Base-by-base conservation (phyloP, 208 protist genomes). In the Trypanosoma vivax region DNA sequence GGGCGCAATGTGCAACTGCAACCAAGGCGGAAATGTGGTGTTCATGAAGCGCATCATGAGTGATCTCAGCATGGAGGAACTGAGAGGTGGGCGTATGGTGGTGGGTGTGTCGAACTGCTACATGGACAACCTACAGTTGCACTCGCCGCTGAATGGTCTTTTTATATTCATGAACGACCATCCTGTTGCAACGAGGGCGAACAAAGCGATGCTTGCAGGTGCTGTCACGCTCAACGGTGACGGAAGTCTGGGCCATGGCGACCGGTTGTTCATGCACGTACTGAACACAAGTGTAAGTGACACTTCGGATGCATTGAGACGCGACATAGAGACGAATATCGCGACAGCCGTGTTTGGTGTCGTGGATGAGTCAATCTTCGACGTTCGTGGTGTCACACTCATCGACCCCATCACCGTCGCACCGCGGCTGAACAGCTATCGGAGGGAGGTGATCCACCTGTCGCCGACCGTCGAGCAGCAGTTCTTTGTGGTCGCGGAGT, bases 1-100 rank as follows among this genome's bases (percentile, higher is more conserved):
- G 16, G 72, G 65, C 11, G 70, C 65, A 1, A 50, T 64, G 42
- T 84, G 73, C 57, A 5, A 21, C 6, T 84, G 73, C 55, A 84
- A 74, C 34, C 67, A 69, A 51, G 60, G 67, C 14, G 60, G 67
- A 23, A 56, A 50, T 31, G 37, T 45, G 2, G 52, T 64, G 18
- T 64, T 45, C 39, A 33, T 68, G 9, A 68, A 68, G 50, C 19
- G n/a, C 23, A 11, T 60, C 3, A 9, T 43, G n/a, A 18, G 19
- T n/a, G 40, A 68, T 50, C 28, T 18, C 2, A 39, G 30, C 7
- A 30, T 41, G 16, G 7, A 4, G 16, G 1, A 13, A 0, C 0
- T 24, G 29, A 0, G 0, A 11, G 29, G 23, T 24, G 47, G 27
- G 0, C 14, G 11, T 9, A 19, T 38, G 13, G 29, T 33, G 30